Evolutionary conservation across 257 asterid species (phyloP).

Genomic region (Jacaranda copaia): DNA sequence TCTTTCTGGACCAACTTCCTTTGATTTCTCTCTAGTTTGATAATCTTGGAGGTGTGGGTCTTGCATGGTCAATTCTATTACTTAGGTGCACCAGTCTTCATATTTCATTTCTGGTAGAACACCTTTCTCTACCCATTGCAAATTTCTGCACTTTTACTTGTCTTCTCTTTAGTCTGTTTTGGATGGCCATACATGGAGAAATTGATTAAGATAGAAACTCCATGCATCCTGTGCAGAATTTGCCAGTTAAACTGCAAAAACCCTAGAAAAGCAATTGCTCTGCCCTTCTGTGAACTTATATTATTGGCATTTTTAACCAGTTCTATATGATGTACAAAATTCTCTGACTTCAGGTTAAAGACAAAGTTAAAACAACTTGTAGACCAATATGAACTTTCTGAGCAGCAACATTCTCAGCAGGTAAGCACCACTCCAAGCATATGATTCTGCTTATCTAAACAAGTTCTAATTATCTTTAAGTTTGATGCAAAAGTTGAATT

Average conservation of each 20-base stretch:
- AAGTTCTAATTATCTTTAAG: slow-evolving; percentile 25
- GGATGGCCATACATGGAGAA: neutral
- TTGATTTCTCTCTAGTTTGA: neutral
- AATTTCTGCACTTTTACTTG: slow-evolving; percentile 6
- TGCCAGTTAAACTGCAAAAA: neutral
- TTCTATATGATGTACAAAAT: slow-evolving; percentile 17
- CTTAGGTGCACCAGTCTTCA: neutral
- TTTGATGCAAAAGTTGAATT: slow-evolving; percentile 28
- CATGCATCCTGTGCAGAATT: slow-evolving; percentile 3
- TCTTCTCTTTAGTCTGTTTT: neutral
- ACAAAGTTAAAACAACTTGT: slow-evolving; percentile 80
- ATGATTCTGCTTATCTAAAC: slow-evolving; percentile 19
- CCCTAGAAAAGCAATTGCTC: neutral
- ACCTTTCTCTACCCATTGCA: neutral
- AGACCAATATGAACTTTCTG: slow-evolving; percentile 86
- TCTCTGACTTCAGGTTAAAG: slow-evolving; percentile 73
- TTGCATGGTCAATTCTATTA: neutral
- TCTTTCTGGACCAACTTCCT: neutral
- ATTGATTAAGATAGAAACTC: neutral
- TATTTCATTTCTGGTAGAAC: neutral
- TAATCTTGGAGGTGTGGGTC: neutral
- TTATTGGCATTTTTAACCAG: slow-evolving; percentile 8
- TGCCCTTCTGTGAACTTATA: neutral
- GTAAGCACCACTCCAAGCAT: slow-evolving; percentile 42
- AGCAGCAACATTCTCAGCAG: slow-evolving; percentile 88